Evolutionary conservation across 352 stramenopile genomes (phyloP).

Genomic region (Phytophthora syringae): DNA sequence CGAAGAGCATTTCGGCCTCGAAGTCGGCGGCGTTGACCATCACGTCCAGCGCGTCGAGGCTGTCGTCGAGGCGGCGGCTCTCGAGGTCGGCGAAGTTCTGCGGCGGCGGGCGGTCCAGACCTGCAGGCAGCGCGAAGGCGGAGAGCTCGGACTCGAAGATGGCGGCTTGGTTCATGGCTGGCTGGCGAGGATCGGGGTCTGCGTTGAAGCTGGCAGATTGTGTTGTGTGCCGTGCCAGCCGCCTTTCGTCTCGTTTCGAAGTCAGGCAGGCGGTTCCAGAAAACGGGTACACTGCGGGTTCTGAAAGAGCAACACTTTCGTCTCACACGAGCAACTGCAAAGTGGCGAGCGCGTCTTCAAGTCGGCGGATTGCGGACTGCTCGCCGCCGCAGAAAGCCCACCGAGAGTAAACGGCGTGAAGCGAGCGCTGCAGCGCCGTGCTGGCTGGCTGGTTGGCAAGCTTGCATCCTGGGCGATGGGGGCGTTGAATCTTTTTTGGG

Average conservation of each 20-base stretch:
- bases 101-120: constrained; percentile 23
- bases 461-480: too few relatives aligned
- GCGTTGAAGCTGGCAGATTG: constrained; percentile 27
- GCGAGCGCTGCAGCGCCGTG: too few relatives aligned
- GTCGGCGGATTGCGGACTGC: too few relatives aligned
- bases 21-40: constrained; percentile 7
- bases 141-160: constrained; percentile 27
- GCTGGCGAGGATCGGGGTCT: neutral
- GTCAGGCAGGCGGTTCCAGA: too few relatives aligned
- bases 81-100: constrained; percentile 14
- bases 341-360: neutral
- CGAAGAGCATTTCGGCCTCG: constrained; percentile 15
- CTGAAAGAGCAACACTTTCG: neutral
- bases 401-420: too few relatives aligned
- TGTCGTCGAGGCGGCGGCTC: constrained; percentile 18
- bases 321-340: neutral
- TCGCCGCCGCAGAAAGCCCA: too few relatives aligned
- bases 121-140: constrained; percentile 25
- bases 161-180: constrained; percentile 24
- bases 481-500: too few relatives aligned
- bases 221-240: constrained; percentile 29
- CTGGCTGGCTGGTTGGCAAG: too few relatives aligned
- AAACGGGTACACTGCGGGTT: neutral
- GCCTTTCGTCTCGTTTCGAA: constrained; percentile 19
- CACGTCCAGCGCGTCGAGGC: constrained; percentile 24